Percentiles rank a stretch among this genome's conserved stretches.
phyloP scores from a whole-genome alignment of 1,139 yeast genomes.

The Petasospora rhodanensis region DNA sequence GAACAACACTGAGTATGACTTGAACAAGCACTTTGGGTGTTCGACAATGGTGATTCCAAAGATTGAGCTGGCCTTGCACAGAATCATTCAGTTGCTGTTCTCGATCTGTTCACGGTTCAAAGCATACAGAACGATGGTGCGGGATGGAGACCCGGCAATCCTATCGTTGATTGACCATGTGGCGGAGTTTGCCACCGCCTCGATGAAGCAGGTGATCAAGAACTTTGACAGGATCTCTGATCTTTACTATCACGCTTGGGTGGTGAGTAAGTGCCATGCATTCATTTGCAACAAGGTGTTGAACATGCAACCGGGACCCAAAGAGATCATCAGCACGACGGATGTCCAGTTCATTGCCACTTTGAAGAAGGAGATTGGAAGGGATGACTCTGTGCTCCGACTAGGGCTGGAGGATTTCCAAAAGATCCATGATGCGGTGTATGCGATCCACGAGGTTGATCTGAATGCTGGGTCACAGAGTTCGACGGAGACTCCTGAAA shows the following conservation, averaged over 20 bases:
- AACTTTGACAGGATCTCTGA: slow-evolving; percentile 15
- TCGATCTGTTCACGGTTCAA: slow-evolving; percentile 16
- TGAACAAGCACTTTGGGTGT: slow-evolving; percentile 19
- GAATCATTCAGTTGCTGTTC: slow-evolving; percentile 17
- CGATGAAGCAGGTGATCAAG: slow-evolving; percentile 8
- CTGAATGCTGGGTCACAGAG: too few relatives aligned
- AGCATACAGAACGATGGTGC: slow-evolving; percentile 13
- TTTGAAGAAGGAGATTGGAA: slow-evolving; percentile 10
- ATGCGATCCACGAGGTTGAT: slow-evolving; percentile 9
- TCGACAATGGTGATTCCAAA: slow-evolving; percentile 17
- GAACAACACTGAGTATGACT: slow-evolving; percentile 11
- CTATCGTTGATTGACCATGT: slow-evolving; percentile 12
- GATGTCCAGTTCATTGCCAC: slow-evolving; percentile 13
- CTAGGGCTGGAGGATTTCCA: slow-evolving; percentile 12
- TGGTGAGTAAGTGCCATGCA: slow-evolving; percentile 18
- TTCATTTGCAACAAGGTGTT: slow-evolving; percentile 13
- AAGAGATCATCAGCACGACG: slow-evolving; percentile 1
- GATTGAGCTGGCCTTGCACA: slow-evolving; percentile 19
- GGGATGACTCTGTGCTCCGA: slow-evolving; percentile 18
- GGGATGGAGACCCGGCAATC: slow-evolving; percentile 1
- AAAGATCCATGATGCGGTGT: slow-evolving; percentile 7
- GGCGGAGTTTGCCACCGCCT: slow-evolving; percentile 2
- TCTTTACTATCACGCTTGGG: slow-evolving; percentile 23
- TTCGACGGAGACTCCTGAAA: slow-evolving; percentile 6
- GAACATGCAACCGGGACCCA: slow-evolving; percentile 10